Evolutionary conservation across 1,284 basidiomycete species (phyloP), one percentile per base, ranked within the genome.

Genomic region (Cryptococcus sp.): DNA sequence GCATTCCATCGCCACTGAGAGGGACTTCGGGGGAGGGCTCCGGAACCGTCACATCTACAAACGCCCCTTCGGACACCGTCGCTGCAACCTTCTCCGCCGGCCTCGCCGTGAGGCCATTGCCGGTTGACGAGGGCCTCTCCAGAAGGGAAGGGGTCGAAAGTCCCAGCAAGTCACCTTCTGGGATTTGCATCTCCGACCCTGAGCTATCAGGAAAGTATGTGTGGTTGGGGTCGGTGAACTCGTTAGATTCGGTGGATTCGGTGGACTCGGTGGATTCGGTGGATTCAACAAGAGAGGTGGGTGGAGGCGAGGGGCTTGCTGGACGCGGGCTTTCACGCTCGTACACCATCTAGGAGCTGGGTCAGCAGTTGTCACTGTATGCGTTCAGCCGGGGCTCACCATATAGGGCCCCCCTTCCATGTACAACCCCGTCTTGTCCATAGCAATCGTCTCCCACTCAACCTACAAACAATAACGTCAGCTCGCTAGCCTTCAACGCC

Each of bases 321-420:
- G 65, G 65, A 20, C 65, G 44, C 12, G 59, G 55, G 15, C 70
- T 67, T 12, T 64, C 59, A 15, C 68, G 57, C 13, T 63, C 66
- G 45, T 71, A 70, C 16, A 71, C 37, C 8, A 71, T 56, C 57
- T 59, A 24, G n/a, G 9, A 13, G 6, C 13, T 33, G 20, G 20
- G 39, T 24, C 24, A 44, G 38, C 50, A n/a, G 15, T 9, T n/a
- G 39, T 35, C 24, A 4, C 21, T 3, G 18, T 38, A 44, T 5
- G 18, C 37, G 9, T 24, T 23, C 38, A 35, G 20, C 9, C 28
- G 9, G 44, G 56, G 53, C 61, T 49, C 58, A 70, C 59, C n/a
- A 66, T 46, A 51, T 72, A 74, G 4, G 72, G 67, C 3, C 73
- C 73, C 9, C 72, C 73, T 37, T 74, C 72, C 59, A 73, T 73